These are phyloP conservation scores for Fraxinus americana DNA, from an alignment of 257 asterid genomes.

Conservation along the genomic window DNA sequence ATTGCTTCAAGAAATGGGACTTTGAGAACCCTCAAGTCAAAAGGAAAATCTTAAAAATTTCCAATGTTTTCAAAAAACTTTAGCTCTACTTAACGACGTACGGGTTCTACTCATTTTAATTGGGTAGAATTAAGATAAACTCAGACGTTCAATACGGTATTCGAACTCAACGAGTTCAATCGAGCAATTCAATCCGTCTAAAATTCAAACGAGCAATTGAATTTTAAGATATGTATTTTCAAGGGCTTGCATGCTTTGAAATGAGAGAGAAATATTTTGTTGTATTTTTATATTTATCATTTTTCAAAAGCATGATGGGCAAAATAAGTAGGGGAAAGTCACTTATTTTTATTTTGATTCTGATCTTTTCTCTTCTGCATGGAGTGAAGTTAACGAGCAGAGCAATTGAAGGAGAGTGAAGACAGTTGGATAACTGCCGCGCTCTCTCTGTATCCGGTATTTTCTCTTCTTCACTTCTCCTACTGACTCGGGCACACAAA, in stretches of 20 bases:
- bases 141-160: too few relatives aligned
- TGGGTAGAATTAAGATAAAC: too few relatives aligned
- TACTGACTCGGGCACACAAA: slow-evolving; percentile 45
- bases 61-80: too few relatives aligned
- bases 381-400: slow-evolving; percentile 13
- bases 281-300: neutral
- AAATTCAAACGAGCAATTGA: neutral
- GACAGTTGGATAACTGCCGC: slow-evolving; percentile 41
- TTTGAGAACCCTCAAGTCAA: too few relatives aligned
- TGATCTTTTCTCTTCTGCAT: neutral
- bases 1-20: too few relatives aligned
- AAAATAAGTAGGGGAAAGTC: neutral
- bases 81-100: too few relatives aligned
- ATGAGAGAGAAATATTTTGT: neutral
- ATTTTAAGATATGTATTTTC: too few relatives aligned
- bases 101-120: too few relatives aligned
- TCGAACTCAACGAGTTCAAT: neutral
- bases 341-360: neutral
- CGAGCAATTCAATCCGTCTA: neutral
- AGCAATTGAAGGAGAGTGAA: slow-evolving; percentile 35
- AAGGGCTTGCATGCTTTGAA: too few relatives aligned
- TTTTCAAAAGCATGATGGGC: too few relatives aligned
- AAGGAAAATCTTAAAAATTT: too few relatives aligned
- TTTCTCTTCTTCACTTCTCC: slow-evolving; percentile 33
- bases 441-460: slow-evolving; percentile 13